phyloP scores from a whole-genome alignment of 2,329 filamentous ascomycete species.

The Pezicula radicicola region DNA sequence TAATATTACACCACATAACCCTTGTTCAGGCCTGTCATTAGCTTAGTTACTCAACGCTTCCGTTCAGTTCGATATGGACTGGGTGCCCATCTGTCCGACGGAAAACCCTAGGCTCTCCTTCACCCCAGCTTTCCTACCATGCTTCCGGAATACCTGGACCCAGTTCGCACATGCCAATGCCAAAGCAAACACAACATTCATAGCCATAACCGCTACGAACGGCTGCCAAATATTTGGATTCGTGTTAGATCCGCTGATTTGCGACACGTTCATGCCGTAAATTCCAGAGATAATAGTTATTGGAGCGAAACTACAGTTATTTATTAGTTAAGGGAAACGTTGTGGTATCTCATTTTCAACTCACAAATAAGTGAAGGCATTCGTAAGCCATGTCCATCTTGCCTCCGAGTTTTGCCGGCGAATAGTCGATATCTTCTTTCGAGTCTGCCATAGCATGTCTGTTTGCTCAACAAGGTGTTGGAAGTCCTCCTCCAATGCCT shows the following conservation, averaged over 20 bases:
- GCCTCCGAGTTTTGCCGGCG: conserved; percentile 16
- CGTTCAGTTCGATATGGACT: too few species aligned
- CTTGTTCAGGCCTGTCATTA: too few species aligned
- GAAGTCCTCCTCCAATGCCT: conserved; percentile 23
- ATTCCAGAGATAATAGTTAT: conserved; percentile 23
- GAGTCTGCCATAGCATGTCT: conserved; percentile 21
- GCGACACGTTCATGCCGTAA: conserved; percentile 27
- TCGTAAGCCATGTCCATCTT: conserved; percentile 20
- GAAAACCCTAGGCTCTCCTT: conserved; percentile 19
- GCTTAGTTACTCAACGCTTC: too few species aligned
- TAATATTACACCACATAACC: too few species aligned
- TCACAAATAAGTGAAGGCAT: conserved; percentile 26
- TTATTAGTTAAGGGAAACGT: neutral
- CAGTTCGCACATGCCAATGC: conserved; percentile 11
- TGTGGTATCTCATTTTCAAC: neutral
- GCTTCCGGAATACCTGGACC: conserved; percentile 12
- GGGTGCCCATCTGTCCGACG: conserved; percentile 4
- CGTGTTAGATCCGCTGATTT: conserved; percentile 17
- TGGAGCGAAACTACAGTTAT: conserved; percentile 15
- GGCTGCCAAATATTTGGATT: conserved; percentile 27
- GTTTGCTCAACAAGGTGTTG: conserved; percentile 23
- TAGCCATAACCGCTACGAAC: conserved; percentile 19
- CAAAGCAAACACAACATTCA: conserved; percentile 16
- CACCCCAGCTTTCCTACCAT: conserved; percentile 8
- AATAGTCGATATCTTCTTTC: conserved; percentile 19